Percentiles rank a stretch among this genome's conserved stretches.
Evolutionary conservation across 2,329 filamentous ascomycete genomes (phyloP).

Genomic region (Anisogramma anomala): DNA sequence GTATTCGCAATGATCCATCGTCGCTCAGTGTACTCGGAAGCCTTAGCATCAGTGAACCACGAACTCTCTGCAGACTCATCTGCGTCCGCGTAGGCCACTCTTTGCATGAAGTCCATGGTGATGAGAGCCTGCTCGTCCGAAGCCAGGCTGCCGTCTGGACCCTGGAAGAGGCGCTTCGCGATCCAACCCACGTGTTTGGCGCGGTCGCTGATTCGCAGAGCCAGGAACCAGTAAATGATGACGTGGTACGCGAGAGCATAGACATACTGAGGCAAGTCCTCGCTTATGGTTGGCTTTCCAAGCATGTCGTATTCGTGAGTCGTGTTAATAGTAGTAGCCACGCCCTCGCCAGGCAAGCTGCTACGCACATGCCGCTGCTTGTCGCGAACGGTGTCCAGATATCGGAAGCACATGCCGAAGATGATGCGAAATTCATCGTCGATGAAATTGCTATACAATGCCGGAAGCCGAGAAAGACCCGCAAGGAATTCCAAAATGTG

Average conservation of each 20-base stretch:
- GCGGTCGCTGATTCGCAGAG: slow-evolving; percentile 73
- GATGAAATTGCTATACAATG: slow-evolving; percentile 77
- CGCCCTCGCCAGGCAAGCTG: slow-evolving; percentile 33
- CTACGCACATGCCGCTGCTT: slow-evolving; percentile 38
- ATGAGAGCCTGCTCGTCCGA: slow-evolving; percentile 89
- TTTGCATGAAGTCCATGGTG: slow-evolving; percentile 89
- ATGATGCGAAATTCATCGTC: slow-evolving; percentile 89
- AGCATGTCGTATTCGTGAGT: slow-evolving; percentile 20
- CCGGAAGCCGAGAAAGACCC: slow-evolving; percentile 70
- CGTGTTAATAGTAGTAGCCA: slow-evolving; percentile 19
- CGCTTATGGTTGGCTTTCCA: slow-evolving; percentile 31
- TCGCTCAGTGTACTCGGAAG: slow-evolving; percentile 55
- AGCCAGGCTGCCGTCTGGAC: slow-evolving; percentile 60
- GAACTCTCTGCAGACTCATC: slow-evolving; percentile 61
- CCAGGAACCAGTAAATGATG: slow-evolving; percentile 94
- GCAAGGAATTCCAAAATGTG: slow-evolving; percentile 96
- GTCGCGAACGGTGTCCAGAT: slow-evolving; percentile 78
- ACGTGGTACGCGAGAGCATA: slow-evolving; percentile 90
- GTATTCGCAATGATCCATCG: slow-evolving; percentile 65
- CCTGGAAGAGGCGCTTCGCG: slow-evolving; percentile 70
- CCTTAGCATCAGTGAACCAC: slow-evolving; percentile 51
- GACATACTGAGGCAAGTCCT: slow-evolving; percentile 85
- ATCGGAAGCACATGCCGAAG: slow-evolving; percentile 90
- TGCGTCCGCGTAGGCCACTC: slow-evolving; percentile 73
- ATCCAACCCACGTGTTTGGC: slow-evolving; percentile 83